Evolutionary conservation across 2,329 filamentous ascomycete genomes (phyloP), one percentile per base, ranked within the genome.

Genomic region (Penicillium psychrosexuale): DNA sequence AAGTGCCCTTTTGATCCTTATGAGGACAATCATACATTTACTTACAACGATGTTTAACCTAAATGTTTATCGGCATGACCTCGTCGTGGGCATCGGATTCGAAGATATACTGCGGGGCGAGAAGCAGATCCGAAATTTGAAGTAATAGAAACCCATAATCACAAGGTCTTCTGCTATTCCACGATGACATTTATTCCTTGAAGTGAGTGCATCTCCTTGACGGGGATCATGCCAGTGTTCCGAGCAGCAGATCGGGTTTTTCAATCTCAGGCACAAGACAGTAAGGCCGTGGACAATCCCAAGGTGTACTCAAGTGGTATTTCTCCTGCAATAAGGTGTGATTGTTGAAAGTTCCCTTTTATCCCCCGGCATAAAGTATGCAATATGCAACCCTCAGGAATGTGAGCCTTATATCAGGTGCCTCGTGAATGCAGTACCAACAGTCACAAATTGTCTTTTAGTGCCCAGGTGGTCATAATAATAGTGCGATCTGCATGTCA

Each of bases 171-270:
- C 17, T 44, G 27, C 5, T 12, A 33, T 39, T 51, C 30, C 6
- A 47, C 7, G 13, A 47, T 9, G 13, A n/a, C n/a, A 48, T 34
- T 7, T 22, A 49, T 49, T 8, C 19, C 30, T 33, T 31, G 22
- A 28, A n/a, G 11, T 42, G 45, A 36, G 8, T 34, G 33, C 22
- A 3, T 19, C 19, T n/a, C 15, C 39, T 27, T 19, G 5, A 17
- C 22, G 42, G 17, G 34, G 47, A 52, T 52, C 34, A 55, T 52
- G 24, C 40, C 30, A 36, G 53, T 39, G n/a, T 55, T 34, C 34
- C 13, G 30, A 30, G 24, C 46, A 34, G 39, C 47, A 31, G 40
- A 11, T 42, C 48, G 47, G 30, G 15, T 52, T 8, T 52, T 8
- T 27, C 15, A 51, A 39, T 34, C 19, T 13, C 19, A 31, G 31